phyloP scores from a whole-genome alignment of 768 basidiomycete genomes.

The Lentinus brumalis region DNA sequence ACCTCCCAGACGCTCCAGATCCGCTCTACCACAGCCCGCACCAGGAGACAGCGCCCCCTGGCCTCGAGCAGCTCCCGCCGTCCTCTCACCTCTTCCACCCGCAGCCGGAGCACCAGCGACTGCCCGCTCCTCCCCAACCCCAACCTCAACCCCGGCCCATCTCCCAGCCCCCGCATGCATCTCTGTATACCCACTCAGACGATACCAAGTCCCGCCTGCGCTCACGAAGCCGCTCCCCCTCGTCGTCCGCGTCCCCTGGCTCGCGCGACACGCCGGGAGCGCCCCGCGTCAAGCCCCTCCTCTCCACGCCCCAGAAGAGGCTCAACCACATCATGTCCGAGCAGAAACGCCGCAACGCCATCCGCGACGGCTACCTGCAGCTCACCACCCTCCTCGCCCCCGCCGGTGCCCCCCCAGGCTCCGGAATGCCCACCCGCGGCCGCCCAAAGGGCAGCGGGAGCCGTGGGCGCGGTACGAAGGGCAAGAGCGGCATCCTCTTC shows the following conservation, averaged over 20 bases:
- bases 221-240: constrained; percentile 12
- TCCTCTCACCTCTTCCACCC: constrained; percentile 13
- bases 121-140: not conserved
- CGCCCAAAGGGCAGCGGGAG: constrained; percentile 78
- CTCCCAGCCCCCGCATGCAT: not conserved
- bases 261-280: constrained; percentile 10
- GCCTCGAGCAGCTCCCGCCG: constrained; percentile 27
- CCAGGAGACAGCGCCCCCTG: constrained; percentile 15
- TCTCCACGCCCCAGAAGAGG: constrained; percentile 85
- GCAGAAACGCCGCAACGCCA: constrained; percentile 90
- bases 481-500: constrained; percentile 88
- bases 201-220: constrained; percentile 8
- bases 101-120: constrained; percentile 1
- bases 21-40: constrained; percentile 15
- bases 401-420: constrained; percentile 63
- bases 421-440: constrained; percentile 76
- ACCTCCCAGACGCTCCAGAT: constrained; percentile 17
- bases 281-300: constrained; percentile 53
- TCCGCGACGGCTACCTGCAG: constrained; percentile 87
- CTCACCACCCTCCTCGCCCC: constrained; percentile 80
- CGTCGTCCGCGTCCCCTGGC: constrained; percentile 21
- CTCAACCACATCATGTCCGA: constrained; percentile 95
- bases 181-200: not conserved
- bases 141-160: not conserved
- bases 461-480: constrained; percentile 62